Percentiles rank a stretch among this genome's conserved stretches.
phyloP scores from a whole-genome alignment of 2,329 filamentous ascomycete genomes.

The Claviceps sp. region DNA sequence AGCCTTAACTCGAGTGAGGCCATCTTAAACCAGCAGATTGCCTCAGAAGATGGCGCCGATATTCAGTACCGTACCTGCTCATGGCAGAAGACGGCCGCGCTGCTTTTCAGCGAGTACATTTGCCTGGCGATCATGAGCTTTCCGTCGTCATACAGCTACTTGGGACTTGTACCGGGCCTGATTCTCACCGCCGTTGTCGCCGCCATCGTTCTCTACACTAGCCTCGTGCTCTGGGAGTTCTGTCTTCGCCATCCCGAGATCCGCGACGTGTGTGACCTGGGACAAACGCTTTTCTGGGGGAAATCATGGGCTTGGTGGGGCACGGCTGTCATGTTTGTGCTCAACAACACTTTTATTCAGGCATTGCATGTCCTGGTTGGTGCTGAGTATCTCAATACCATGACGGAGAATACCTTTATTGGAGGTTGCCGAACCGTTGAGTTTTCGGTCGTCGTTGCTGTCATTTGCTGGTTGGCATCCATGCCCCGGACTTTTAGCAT shows the following conservation, averaged over 20 bases:
- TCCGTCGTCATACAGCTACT: slow-evolving; percentile 78
- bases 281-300: slow-evolving; percentile 88
- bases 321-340: slow-evolving; percentile 73
- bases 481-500: slow-evolving; percentile 75
- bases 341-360: slow-evolving; percentile 91
- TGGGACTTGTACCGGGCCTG: slow-evolving; percentile 73
- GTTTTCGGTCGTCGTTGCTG: slow-evolving; percentile 60
- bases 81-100: slow-evolving; percentile 85
- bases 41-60: slow-evolving; percentile 59
- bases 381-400: slow-evolving; percentile 81
- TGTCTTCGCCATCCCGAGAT: slow-evolving; percentile 84
- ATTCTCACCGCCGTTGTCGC: slow-evolving; percentile 74
- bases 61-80: slow-evolving; percentile 91
- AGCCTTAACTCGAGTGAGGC: slow-evolving; percentile 32
- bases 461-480: slow-evolving; percentile 67
- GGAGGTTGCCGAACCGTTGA: slow-evolving; percentile 61
- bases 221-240: slow-evolving; percentile 56
- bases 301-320: slow-evolving; percentile 58
- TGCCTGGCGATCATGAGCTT: slow-evolving; percentile 91
- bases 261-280: slow-evolving; percentile 85
- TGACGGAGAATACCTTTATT: slow-evolving; percentile 53
- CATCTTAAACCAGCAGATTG: slow-evolving; percentile 54
- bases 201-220: slow-evolving; percentile 67
- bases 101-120: slow-evolving; percentile 93
- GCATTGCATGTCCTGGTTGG: slow-evolving; percentile 71